A percentile compares a stretch with the other conserved stretches of the same genome.
phyloP scores from a whole-genome alignment of 1,284 basidiomycete genomes.

The Chiua sp. region DNA sequence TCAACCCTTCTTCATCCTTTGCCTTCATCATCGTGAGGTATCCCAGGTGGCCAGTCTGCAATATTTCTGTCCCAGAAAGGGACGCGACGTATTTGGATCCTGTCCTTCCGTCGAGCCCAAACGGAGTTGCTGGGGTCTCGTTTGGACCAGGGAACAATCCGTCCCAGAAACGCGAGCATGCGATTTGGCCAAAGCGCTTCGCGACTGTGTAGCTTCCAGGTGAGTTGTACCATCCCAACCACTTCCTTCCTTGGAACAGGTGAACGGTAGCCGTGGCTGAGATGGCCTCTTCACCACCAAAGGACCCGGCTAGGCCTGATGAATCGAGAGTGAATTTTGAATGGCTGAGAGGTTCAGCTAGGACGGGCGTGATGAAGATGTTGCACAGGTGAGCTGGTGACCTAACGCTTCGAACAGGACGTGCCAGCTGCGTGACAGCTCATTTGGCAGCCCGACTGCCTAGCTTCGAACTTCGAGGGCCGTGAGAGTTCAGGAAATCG shows the following conservation, averaged over 20 bases:
- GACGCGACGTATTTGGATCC: conserved; percentile 32
- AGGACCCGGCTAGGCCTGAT: conserved; percentile 26
- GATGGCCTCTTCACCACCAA: conserved; percentile 33
- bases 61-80: conserved; percentile 33
- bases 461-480: no score
- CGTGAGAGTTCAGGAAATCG: no score
- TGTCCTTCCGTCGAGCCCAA: conserved; percentile 33
- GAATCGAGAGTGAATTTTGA: conserved; percentile 23
- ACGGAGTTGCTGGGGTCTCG: conserved; percentile 29
- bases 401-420: no score
- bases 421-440: no score
- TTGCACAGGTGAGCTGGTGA: neutral
- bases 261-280: conserved; percentile 35
- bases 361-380: conserved; percentile 14
- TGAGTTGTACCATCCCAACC: conserved; percentile 34
- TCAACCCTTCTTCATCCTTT: conserved; percentile 2
- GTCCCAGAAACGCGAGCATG: conserved; percentile 36
- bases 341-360: conserved; percentile 11
- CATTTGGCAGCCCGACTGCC: neutral
- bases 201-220: conserved; percentile 32
- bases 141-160: conserved; percentile 34
- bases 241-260: conserved; percentile 23
- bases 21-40: conserved; percentile 29
- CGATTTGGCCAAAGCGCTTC: conserved; percentile 26
- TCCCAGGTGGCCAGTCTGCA: conserved; percentile 33